Percentiles rank a stretch among this genome's conserved stretches.
Evolutionary conservation across 208 protist genomes (phyloP).

Genomic region (Acanthamoeba rhysodes): DNA sequence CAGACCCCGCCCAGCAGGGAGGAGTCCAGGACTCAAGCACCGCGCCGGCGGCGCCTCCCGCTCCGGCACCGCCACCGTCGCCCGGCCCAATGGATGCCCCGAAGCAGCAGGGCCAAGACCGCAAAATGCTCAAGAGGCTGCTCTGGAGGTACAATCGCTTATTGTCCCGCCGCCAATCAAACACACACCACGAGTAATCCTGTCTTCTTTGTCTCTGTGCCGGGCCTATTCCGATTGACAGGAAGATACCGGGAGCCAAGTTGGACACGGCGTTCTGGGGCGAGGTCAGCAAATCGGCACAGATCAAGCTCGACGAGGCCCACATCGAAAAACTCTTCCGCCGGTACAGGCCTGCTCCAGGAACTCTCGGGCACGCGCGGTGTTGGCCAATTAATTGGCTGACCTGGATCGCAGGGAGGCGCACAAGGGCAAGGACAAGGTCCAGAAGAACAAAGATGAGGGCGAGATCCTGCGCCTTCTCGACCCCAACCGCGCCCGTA

Average conservation of each 20-base stretch:
- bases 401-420: neutral
- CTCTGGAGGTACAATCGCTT: conserved; percentile 19
- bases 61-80: neutral
- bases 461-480: conserved; percentile 17
- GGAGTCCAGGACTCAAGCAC: neutral
- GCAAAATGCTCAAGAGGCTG: conserved; percentile 48
- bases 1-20: neutral
- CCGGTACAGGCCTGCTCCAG: neutral
- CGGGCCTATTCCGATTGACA: neutral
- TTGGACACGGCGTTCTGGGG: conserved; percentile 1
- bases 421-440: neutral
- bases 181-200: neutral
- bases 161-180: neutral
- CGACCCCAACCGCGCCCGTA: conserved; percentile 11
- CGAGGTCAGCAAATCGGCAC: neutral
- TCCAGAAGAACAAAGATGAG: neutral
- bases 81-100: neutral
- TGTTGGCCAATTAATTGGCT: too few species aligned
- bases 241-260: conserved; percentile 49
- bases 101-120: neutral
- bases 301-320: neutral
- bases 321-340: conserved; percentile 35
- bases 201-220: neutral
- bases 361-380: too few species aligned
- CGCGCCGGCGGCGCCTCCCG: neutral